Percentiles rank a stretch among this genome's conserved stretches.
These are phyloP conservation scores for Fusarium sp. DNA, from an alignment of 2,329 filamentous ascomycete species.

Conservation along the genomic window DNA sequence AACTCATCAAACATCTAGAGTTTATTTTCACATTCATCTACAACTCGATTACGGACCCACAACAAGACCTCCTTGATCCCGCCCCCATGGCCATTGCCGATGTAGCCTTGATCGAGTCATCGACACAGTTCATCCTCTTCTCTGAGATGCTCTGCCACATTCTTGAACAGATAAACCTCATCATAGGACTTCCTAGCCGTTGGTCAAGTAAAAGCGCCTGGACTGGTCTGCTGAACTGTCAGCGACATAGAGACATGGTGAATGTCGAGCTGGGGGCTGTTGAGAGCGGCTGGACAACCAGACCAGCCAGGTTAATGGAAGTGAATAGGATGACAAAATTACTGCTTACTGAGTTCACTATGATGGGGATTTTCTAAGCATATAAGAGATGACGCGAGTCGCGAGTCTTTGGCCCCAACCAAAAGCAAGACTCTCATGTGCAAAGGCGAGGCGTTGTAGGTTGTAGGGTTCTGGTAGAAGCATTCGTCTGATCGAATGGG, in stretches of 20 bases:
- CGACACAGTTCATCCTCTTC: slow-evolving; percentile 44
- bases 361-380: slow-evolving; percentile 37
- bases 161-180: slow-evolving; percentile 40
- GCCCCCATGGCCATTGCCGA: slow-evolving; percentile 40
- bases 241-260: slow-evolving; percentile 37
- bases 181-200: slow-evolving; percentile 41
- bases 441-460: not conserved
- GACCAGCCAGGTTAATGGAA: slow-evolving; percentile 36
- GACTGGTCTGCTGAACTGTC: slow-evolving; percentile 38
- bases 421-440: not conserved
- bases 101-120: slow-evolving; percentile 38
- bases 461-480: not conserved
- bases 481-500: slow-evolving; percentile 1
- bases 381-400: not conserved
- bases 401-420: not conserved
- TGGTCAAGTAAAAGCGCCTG: slow-evolving; percentile 39
- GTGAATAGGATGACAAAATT: slow-evolving; percentile 31
- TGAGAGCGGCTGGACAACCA: slow-evolving; percentile 36
- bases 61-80: slow-evolving; percentile 23
- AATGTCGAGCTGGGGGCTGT: slow-evolving; percentile 42
- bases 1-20: slow-evolving; percentile 43
- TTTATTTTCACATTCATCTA: slow-evolving; percentile 34
- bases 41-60: slow-evolving; percentile 22
- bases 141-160: slow-evolving; percentile 41
- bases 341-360: slow-evolving; percentile 35